phyloP scores from a whole-genome alignment of 2,329 filamentous ascomycete species.

The Moelleriella libera region DNA sequence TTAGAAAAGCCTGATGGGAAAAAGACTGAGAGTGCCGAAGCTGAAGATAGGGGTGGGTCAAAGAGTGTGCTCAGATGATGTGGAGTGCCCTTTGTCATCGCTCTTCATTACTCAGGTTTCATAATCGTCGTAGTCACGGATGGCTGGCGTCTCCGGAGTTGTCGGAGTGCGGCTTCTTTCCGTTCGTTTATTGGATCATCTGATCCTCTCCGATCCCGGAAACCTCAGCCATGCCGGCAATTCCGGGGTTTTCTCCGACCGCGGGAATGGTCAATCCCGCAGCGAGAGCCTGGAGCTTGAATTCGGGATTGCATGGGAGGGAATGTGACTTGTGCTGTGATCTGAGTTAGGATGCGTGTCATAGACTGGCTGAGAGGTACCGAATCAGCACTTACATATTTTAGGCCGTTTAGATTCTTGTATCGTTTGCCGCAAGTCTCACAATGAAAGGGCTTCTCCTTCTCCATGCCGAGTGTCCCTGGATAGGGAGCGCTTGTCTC shows the following conservation, averaged over 20 bases:
- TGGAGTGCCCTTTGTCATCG: too few relatives aligned
- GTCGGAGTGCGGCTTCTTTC: too few relatives aligned
- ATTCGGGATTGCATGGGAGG: constrained; percentile 78
- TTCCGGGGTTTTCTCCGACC: constrained; percentile 24
- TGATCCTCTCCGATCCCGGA: too few relatives aligned
- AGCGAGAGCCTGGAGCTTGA: constrained; percentile 30
- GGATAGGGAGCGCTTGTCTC: constrained; percentile 90
- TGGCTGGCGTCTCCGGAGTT: too few relatives aligned
- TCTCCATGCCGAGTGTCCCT: constrained; percentile 97
- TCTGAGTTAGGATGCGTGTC: constrained; percentile 15
- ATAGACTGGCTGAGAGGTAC: neutral
- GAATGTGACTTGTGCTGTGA: constrained; percentile 63
- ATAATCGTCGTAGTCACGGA: too few relatives aligned
- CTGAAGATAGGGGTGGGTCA: too few relatives aligned
- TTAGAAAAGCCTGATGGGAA: too few relatives aligned
- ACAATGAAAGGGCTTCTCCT: constrained; percentile 97
- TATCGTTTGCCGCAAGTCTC: constrained; percentile 96
- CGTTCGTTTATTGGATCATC: too few relatives aligned
- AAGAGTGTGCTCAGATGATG: too few relatives aligned
- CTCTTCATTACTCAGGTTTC: too few relatives aligned
- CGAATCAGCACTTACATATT: constrained; percentile 55
- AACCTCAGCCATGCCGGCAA: too few relatives aligned
- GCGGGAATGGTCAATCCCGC: constrained; percentile 27
- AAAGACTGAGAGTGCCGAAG: too few relatives aligned
- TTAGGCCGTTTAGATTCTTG: constrained; percentile 96